These are phyloP conservation scores for Abrus pulchellus DNA, from an alignment of 306 rosid genomes.

Conservation along the genomic window DNA sequence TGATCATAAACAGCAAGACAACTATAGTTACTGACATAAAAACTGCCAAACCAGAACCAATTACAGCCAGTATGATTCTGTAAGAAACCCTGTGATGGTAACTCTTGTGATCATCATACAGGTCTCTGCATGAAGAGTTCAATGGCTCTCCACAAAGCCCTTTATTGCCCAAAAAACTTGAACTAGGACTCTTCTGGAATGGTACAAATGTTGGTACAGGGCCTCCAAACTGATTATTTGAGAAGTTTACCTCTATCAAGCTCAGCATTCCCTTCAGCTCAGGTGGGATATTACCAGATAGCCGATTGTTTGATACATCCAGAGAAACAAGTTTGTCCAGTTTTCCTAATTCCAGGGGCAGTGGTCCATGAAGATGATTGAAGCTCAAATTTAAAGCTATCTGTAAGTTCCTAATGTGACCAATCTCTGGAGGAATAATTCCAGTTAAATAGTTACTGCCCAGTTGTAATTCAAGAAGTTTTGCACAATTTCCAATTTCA, in stretches of 20 bases:
- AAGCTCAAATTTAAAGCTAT: constrained; percentile 94
- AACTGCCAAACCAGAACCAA: constrained; percentile 92
- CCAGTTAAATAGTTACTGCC: constrained; percentile 93
- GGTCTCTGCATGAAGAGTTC: constrained; percentile 68
- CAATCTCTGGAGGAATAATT: constrained; percentile 66
- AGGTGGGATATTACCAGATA: constrained; percentile 79
- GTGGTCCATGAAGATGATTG: constrained; percentile 84
- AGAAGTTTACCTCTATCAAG: constrained; percentile 96
- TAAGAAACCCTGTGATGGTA: constrained; percentile 90
- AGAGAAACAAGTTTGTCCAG: constrained; percentile 96
- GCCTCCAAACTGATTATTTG: constrained; percentile 84
- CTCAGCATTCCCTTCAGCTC: constrained; percentile 96
- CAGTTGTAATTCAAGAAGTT: constrained; percentile 84
- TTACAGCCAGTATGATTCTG: constrained; percentile 85
- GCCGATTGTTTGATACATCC: constrained; percentile 88
- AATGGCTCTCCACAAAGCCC: constrained; percentile 97
- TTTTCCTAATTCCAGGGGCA: constrained; percentile 86
- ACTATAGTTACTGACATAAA: constrained; percentile 85
- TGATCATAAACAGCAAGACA: constrained; percentile 86
- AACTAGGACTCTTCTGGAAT: constrained; percentile 89
- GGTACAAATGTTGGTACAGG: constrained; percentile 86
- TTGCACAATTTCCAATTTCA: constrained; percentile 88
- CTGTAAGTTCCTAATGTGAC: constrained; percentile 95
- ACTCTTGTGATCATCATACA: constrained; percentile 55
- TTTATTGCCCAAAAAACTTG: constrained; percentile 81